These are phyloP conservation scores for Phytophthora sp. DNA, from an alignment of 352 stramenopile species.

Conservation along the genomic window DNA sequence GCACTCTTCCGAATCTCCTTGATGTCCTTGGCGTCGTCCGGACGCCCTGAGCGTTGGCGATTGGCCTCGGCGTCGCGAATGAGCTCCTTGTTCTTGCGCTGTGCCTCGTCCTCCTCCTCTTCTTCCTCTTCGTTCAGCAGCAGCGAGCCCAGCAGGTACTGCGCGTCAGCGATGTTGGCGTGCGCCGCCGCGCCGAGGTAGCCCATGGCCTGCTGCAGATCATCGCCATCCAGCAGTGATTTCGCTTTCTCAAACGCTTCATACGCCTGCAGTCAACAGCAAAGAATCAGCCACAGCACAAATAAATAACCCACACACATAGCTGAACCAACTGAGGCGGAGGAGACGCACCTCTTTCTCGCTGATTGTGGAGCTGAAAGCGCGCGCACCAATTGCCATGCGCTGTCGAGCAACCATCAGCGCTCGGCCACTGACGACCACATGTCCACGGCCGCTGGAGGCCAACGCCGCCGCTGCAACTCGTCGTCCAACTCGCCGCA, in stretches of 20 bases:
- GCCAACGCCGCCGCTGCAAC: slow-evolving; percentile 17
- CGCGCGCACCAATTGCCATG: slow-evolving; percentile 1
- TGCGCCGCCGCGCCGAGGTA: slow-evolving; percentile 64
- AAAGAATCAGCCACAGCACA: not conserved
- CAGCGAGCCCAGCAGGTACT: slow-evolving; percentile 76
- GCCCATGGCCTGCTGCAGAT: slow-evolving; percentile 66
- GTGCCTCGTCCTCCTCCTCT: slow-evolving; percentile 36
- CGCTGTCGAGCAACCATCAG: not conserved
- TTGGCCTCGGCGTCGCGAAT: slow-evolving; percentile 75
- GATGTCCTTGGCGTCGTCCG: slow-evolving; percentile 66
- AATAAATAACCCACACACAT: not conserved
- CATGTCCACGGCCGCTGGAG: slow-evolving; percentile 1
- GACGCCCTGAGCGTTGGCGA: slow-evolving; percentile 51
- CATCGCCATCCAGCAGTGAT: slow-evolving; percentile 57
- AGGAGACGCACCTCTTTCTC: slow-evolving; percentile 43
- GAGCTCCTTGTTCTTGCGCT: slow-evolving; percentile 49
- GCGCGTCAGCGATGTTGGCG: slow-evolving; percentile 69
- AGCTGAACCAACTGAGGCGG: not conserved
- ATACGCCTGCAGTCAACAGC: slow-evolving; percentile 33
- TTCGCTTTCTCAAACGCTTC: slow-evolving; percentile 68
- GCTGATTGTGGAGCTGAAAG: slow-evolving; percentile 33
- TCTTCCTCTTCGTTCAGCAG: slow-evolving; percentile 60
- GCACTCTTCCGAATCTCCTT: slow-evolving; percentile 81
- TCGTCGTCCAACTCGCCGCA: slow-evolving; percentile 28
- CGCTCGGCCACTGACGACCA: not conserved